phyloP scores from a whole-genome alignment of 768 basidiomycete genomes.

The Kwoniella bestiolae region DNA sequence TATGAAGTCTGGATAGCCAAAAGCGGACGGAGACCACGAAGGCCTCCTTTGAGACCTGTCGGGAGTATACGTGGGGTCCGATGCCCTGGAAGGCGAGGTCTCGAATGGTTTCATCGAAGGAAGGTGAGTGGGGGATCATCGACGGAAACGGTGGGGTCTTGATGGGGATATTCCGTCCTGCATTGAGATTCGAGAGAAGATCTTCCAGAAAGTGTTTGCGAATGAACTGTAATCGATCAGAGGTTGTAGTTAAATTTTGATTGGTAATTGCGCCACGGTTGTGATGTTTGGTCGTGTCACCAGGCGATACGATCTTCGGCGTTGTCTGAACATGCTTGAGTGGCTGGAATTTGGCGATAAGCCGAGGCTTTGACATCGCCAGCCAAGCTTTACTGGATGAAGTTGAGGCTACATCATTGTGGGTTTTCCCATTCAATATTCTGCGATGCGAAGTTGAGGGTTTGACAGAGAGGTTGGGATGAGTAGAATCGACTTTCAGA shows the following conservation, averaged over 20 bases:
- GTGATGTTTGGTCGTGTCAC: not conserved
- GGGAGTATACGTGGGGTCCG: constrained; percentile 16
- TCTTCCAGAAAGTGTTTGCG: constrained; percentile 19
- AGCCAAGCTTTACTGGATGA: too few species aligned
- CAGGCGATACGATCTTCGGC: too few species aligned
- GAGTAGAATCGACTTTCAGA: not conserved
- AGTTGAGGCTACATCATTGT: too few species aligned
- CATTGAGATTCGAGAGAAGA: constrained; percentile 17
- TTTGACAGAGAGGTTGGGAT: not conserved
- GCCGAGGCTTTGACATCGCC: too few species aligned
- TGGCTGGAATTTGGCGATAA: too few species aligned
- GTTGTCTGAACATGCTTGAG: too few species aligned
- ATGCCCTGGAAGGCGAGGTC: constrained; percentile 30
- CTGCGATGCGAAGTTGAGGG: not conserved
- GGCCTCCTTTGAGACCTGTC: not conserved
- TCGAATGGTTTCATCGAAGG: not conserved
- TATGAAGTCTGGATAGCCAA: constrained; percentile 35
- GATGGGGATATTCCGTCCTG: constrained; percentile 1
- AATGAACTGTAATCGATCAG: constrained; percentile 9
- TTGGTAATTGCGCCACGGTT: not conserved
- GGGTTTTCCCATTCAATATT: too few species aligned
- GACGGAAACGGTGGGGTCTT: not conserved
- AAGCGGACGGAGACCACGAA: constrained; percentile 35
- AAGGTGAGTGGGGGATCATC: not conserved
- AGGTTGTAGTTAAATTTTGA: not conserved